Evolutionary conservation across 2,329 filamentous ascomycete genomes (phyloP).

Genomic region (Penicillium thymicola): DNA sequence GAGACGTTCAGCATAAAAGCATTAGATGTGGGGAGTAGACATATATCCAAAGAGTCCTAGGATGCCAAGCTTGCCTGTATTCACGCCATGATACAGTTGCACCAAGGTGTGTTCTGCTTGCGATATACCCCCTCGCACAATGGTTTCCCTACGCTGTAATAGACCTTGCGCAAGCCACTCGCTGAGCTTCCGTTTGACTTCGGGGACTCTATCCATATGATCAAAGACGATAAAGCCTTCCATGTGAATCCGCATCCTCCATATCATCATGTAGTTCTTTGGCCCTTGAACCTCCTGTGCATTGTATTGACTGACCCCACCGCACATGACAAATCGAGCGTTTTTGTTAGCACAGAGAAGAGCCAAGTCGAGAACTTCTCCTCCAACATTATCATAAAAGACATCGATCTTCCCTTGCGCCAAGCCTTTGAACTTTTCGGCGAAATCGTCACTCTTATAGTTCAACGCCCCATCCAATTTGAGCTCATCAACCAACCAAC

Average conservation of each 20-base stretch:
- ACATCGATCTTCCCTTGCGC: neutral
- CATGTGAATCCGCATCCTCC: neutral
- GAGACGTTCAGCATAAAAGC: neutral
- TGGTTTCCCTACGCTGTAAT: neutral
- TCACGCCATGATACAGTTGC: neutral
- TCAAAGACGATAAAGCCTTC: neutral
- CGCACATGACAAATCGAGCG: neutral
- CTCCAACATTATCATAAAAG: neutral
- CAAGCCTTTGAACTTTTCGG: neutral
- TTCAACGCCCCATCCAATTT: conserved; percentile 56
- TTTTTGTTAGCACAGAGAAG: neutral
- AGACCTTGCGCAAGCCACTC: neutral
- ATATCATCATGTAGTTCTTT: neutral
- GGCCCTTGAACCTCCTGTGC: neutral
- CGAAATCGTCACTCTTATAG: conserved; percentile 44
- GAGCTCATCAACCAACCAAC: conserved; percentile 48
- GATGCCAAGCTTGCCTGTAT: neutral
- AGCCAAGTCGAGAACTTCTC: neutral
- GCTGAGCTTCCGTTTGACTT: neutral
- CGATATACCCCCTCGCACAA: neutral
- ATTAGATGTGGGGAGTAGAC: neutral
- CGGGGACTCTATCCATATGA: neutral
- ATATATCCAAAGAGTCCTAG: too few relatives aligned
- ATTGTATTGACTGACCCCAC: neutral
- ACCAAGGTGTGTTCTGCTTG: neutral